A percentile compares a stretch with the other conserved stretches of the same genome.
phyloP scores from a whole-genome alignment of 352 stramenopile genomes.

The Globisporangium barbulae region DNA sequence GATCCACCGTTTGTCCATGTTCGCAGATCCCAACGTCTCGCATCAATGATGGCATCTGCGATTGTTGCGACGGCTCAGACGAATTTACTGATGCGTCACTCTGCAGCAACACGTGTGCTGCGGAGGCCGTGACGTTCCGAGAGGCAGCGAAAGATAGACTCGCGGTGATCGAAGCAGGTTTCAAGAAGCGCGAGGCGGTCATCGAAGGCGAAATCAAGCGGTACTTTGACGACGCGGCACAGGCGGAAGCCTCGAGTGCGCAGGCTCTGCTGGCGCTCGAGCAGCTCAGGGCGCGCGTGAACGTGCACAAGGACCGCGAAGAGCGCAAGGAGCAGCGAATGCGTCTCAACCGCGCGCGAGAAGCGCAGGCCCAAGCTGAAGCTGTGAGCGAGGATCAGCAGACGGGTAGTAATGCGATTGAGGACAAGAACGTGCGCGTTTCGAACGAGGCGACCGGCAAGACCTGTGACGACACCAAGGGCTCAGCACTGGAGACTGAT shows the following conservation, averaged over 20 bases:
- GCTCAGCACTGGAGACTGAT: background rate
- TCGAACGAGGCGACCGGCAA: constrained; percentile 11
- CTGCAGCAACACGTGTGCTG: constrained; percentile 52
- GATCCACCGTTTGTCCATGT: background rate
- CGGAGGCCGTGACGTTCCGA: constrained; percentile 32
- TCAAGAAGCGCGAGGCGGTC: constrained; percentile 38
- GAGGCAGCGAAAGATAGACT: constrained; percentile 35
- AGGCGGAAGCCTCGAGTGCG: constrained; percentile 22
- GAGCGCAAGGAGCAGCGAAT: constrained; percentile 60
- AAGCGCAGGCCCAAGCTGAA: constrained; percentile 26
- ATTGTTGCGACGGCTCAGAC: constrained; percentile 97
- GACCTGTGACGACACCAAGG: constrained; percentile 12
- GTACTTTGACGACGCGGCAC: constrained; percentile 38
- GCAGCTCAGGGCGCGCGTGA: constrained; percentile 54
- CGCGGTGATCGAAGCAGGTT: constrained; percentile 39
- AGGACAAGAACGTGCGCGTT: constrained; percentile 8
- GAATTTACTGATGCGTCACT: constrained; percentile 40
- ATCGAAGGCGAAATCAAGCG: constrained; percentile 37
- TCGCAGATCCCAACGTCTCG: constrained; percentile 68
- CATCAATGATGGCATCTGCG: constrained; percentile 94
- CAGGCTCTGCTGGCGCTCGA: constrained; percentile 40
- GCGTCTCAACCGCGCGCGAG: constrained; percentile 44
- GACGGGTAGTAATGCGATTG: background rate
- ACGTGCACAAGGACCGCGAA: constrained; percentile 59
- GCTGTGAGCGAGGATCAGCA: background rate